phyloP scores from a whole-genome alignment of 2,329 filamentous ascomycete species.

The Setomelanomma holmii region DNA sequence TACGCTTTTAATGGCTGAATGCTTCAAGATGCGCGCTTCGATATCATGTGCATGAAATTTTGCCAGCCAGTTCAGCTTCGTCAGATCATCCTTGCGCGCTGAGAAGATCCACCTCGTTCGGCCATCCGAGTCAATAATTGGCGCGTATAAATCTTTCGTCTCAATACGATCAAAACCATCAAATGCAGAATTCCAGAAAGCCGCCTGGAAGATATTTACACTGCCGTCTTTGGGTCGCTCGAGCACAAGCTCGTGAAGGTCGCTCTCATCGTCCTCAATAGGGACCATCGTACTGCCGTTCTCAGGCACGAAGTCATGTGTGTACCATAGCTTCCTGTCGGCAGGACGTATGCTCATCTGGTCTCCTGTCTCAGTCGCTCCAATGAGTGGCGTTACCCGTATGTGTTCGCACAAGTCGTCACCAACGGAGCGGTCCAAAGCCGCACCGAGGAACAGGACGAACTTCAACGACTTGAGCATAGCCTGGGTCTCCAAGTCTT shows the following conservation, averaged over 20 bases:
- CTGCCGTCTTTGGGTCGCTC: constrained; percentile 27
- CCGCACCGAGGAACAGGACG: constrained; percentile 18
- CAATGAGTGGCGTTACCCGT: constrained; percentile 18
- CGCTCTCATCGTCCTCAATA: constrained; percentile 22
- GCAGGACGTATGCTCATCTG: constrained; percentile 12
- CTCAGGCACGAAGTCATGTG: constrained; percentile 22
- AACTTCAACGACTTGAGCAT: constrained; percentile 22
- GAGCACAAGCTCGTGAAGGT: constrained; percentile 45
- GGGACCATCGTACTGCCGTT: constrained; percentile 17
- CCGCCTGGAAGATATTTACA: constrained; percentile 36
- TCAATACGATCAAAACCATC: constrained; percentile 38
- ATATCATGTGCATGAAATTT: constrained; percentile 27
- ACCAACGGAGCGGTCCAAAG: constrained; percentile 19
- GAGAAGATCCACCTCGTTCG: constrained; percentile 22
- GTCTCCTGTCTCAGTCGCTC: constrained; percentile 23
- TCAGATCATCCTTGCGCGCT: constrained; percentile 29
- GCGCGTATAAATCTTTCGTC: constrained; percentile 46
- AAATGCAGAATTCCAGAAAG: constrained; percentile 32
- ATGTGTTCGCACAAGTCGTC: constrained; percentile 20
- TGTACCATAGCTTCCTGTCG: constrained; percentile 23
- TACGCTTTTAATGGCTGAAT: constrained; percentile 14
- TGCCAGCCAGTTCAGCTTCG: constrained; percentile 26
- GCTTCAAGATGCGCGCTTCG: constrained; percentile 17
- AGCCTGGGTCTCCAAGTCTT: constrained; percentile 11
- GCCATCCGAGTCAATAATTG: constrained; percentile 31